A percentile compares a stretch with the other conserved stretches of the same genome.
phyloP scores from a whole-genome alignment of 768 basidiomycete species.

The Phallus indusiatus region DNA sequence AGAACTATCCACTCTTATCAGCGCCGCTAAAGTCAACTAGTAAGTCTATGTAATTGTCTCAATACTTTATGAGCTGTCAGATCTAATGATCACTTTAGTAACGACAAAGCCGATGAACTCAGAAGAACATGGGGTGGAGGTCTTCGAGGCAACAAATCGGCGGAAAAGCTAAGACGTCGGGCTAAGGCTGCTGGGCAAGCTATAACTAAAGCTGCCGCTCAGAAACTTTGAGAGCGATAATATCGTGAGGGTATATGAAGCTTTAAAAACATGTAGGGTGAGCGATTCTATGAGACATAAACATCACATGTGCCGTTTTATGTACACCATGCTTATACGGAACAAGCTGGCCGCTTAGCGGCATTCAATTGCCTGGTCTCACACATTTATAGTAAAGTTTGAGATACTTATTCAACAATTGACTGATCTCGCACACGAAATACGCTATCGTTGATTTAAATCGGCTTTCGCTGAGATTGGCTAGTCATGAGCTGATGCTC shows the following conservation, averaged over 20 bases:
- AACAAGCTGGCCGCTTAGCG: no score
- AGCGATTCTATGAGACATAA: not conserved
- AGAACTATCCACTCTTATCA: slow-evolving; percentile 86
- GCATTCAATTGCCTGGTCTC: no score
- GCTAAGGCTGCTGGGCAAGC: slow-evolving; percentile 83
- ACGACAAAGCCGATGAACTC: slow-evolving; percentile 89
- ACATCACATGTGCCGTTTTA: no score
- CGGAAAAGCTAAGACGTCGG: slow-evolving; percentile 87
- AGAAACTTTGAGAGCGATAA: slow-evolving; percentile 52
- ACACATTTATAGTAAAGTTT: no score
- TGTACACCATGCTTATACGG: no score
- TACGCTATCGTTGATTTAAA: no score
- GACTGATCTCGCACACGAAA: no score
- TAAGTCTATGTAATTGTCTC: slow-evolving; percentile 31
- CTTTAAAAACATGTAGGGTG: not conserved
- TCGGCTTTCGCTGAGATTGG: no score
- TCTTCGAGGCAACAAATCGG: slow-evolving; percentile 88
- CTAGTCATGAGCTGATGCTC: no score
- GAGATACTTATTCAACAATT: no score
- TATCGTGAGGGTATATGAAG: not conserved
- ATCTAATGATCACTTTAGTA: slow-evolving; percentile 29
- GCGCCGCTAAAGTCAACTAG: slow-evolving; percentile 97
- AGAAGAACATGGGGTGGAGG: slow-evolving; percentile 95
- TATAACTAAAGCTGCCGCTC: slow-evolving; percentile 41
- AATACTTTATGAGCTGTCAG: no score